Conservation (phyloP, 2,329 filamentous ascomycete species). For the Fusarium sp. region DNA sequence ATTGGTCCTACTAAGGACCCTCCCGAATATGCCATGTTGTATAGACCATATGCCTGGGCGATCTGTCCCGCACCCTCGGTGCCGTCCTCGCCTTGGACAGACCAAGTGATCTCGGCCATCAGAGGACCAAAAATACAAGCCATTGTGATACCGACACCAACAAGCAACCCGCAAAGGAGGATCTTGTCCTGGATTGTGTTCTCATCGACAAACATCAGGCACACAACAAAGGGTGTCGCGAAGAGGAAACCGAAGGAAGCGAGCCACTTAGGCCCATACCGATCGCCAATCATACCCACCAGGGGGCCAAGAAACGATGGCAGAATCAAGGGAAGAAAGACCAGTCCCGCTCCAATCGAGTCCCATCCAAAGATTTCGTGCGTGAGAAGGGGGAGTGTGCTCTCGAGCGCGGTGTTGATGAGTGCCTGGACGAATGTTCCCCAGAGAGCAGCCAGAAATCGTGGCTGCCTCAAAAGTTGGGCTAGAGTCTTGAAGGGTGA, state of each 20-base stretch:
- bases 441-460: constrained; percentile 53
- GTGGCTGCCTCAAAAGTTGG: constrained; percentile 49
- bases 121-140: constrained; percentile 53
- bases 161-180: constrained; percentile 52
- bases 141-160: constrained; percentile 50
- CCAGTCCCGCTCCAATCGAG: constrained; percentile 52
- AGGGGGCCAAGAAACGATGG: constrained; percentile 52
- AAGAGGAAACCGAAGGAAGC: constrained; percentile 52
- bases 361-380: constrained; percentile 51
- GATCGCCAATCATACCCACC: constrained; percentile 51
- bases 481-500: constrained; percentile 45
- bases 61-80: constrained; percentile 48
- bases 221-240: constrained; percentile 53
- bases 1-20: constrained; percentile 53
- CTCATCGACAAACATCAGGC: constrained; percentile 52
- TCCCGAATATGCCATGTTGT: constrained; percentile 54
- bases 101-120: constrained; percentile 56
- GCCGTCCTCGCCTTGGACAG: constrained; percentile 45
- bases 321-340: constrained; percentile 53
- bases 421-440: constrained; percentile 54
- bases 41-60: constrained; percentile 54
- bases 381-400: constrained; percentile 53
- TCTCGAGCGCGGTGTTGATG: constrained; percentile 53
- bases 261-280: constrained; percentile 55
- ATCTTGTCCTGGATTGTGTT: constrained; percentile 50